Evolutionary conservation across 352 stramenopile genomes (phyloP), one percentile per base, ranked within the genome.

Genomic region (Labyrinthula sp.): DNA sequence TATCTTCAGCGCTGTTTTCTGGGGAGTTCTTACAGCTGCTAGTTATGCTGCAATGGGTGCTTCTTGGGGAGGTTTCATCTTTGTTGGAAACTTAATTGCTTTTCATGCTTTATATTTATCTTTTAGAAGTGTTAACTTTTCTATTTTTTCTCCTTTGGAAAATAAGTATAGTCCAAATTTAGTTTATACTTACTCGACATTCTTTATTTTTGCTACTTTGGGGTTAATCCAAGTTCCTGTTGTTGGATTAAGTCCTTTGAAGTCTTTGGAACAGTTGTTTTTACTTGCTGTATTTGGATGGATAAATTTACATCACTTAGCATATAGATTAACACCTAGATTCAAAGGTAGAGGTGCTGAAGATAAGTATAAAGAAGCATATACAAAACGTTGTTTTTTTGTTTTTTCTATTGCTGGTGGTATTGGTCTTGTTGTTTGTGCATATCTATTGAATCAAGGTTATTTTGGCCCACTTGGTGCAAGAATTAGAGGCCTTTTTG

Each of bases 81-180:
- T 98, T 66, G 93, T 98, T 45, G 80, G 96, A 62, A 98, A 98
- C 68, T 78, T 97, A 57, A 82, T 98, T 47, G 84, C 81, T 25
- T 82, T 92, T 40, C 89, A 96, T 68, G 81, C 89, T 26, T 60
- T 90, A 8, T 61, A 78, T 30, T 75, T 97, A 56, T 67, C 96
- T 20, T 61, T 95, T 25, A n/a, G n/a, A n/a, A n/a, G n/a, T n/a
- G n/a, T n/a, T n/a, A n/a, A n/a, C n/a, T n/a, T n/a, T n/a, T n/a
- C n/a, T n/a, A n/a, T n/a, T n/a, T n/a, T n/a, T n/a, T n/a, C n/a
- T n/a, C n/a, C n/a, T n/a, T n/a, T n/a, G n/a, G 62, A 82, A 6
- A 82, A 82, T 20, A 69, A 82, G 29, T 88, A 89, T 60, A 82
- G 78, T 12, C 72, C 69, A 30, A 76, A 83, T 20, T 57, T 98